Base-by-base conservation (phyloP, 2,329 filamentous ascomycete genomes). In the Epicoccum sorghinum region DNA sequence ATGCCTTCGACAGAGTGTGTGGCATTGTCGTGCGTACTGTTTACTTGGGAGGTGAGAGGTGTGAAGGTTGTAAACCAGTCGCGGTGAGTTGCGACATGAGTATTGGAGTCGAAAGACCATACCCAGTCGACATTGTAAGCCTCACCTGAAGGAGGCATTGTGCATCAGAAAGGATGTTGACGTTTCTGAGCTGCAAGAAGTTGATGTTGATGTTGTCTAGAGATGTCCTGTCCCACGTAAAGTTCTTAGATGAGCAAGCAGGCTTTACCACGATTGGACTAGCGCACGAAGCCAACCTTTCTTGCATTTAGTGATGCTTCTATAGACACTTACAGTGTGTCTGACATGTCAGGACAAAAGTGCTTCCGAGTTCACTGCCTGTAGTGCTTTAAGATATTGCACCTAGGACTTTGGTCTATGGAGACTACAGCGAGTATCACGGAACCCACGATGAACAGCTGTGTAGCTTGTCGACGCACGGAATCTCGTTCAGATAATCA, bases 41-140 rank as follows among this genome's bases (percentile, higher is more conserved):
- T 41, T 8, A 48, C 12, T 8, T 41, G 37, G 37, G 46, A 48
- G 22, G 46, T 41, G 46, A 48, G 29, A 35, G 46, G 37, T 0
- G 37, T 41, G 23, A 48, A 48, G 3, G 37, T 35, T 22, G 36
- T 48, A 9, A 48, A 48, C 46, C 46, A 48, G 37, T 41, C 46
- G 13, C 37, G 37, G 29, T 48, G 18, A 29, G 46, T 48, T 6
- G 46, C 46, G 29, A 48, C 5, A 35, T 41, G 37, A 8, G 23
- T 38, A 4, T 41, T 48, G n/a, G 46, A 48, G n/a, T 48, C 46
- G 30, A 48, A 48, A 1, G 46, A 48, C 46, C 46, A 48, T 5
- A 48, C 30, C 46, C 46, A 48, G n/a, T 48, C 46, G 22, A 41
- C 18, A 12, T 41, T 48, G 29, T 48, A 48, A 22, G 46, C 37